Evolutionary conservation across 2,329 filamentous ascomycete genomes (phyloP), one percentile per base, ranked within the genome.

Genomic region (Hymenoscyphus occultus): DNA sequence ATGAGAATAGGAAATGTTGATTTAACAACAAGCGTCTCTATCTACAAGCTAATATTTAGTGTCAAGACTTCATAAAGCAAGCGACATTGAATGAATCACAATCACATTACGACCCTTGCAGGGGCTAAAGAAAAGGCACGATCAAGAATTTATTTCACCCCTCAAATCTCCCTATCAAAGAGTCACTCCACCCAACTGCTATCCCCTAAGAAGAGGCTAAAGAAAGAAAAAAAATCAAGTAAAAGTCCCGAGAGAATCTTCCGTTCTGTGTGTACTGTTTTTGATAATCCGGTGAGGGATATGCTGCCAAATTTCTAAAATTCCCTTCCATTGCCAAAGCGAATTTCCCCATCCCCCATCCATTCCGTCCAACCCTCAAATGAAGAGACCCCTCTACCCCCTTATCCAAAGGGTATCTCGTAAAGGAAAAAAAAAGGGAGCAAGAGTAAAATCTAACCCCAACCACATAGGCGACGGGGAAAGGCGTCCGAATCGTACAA

Each of bases 271-370:
- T 58, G 56, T 58, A 35, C 57, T 59, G 57, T 59, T 59, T 59
- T 59, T 59, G 39, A 14, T 39, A n/a, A 59, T 61, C 59, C 59
- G 45, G 59, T 54, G 59, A 61, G 16, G 59, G 59, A 56, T 42
- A 61, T 61, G 59, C 31, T n/a, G 19, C 58, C 39, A 61, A 61
- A 61, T 56, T 61, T 61, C 45, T 54, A 54, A 59, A 35, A 16
- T 45, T 16, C 31, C 59, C 59, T 32, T 61, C 59, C 59, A 7
- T 48, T 51, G 35, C 59, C 28, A n/a, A 19, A 39, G 22, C 56
- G n/a, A 22, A 31, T 60, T 51, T 54, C 59, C 28, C 59, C 59
- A 61, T 61, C 16, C 40, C 22, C 40, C 59, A 51, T 13, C 28
- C 59, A 35, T 28, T 19, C 58, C 40, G 35, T 45, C 39, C 22